Evolutionary conservation across 306 rosid genomes (phyloP), one percentile per base, ranked within the genome.

Genomic region (Rosa rugosa): DNA sequence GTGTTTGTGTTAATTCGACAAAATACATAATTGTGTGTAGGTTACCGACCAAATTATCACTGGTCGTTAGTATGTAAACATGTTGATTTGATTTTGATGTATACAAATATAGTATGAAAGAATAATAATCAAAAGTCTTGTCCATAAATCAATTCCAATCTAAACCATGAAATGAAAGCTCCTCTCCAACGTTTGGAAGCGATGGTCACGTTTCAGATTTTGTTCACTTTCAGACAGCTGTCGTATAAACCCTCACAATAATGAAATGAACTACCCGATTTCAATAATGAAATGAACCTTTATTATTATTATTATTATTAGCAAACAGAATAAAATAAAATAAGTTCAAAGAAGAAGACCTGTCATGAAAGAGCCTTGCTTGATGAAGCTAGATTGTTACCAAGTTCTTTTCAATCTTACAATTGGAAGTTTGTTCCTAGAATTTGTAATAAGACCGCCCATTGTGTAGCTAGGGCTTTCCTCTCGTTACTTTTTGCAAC

Each of bases 151-250:
- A 71, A 41, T 53, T 51, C 59, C 42, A 7, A 59, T 41, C 75
- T 20, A 75, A 66, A 66, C 45, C 66, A 70, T 45, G 72, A 54
- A 46, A 65, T 17, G 78, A 64, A 63, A 63, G 72, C 41, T 72
- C 59, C 54, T 54, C 23, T 54, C 46, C 40, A 54, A 59, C 53
- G 12, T 73, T 60, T 81, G 44, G 13, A 40, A 51, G 20, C 50
- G 73, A 71, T 84, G 76, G 81, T 74, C 60, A 53, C 57, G 9
- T n/a, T 41, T 46, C 77, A 18, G 45, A 51, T 46, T 56, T n/a
- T 11, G 71, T 64, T 64, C 81, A n/a, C 74, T 82, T 75, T 85
- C 83, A 70, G 80, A 77, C 76, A 77, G 83, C 85, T 42, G 11
- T 36, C 76, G 12, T 3, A n/a, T 12, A 5, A 63, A 63, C 69